Evolutionary conservation across 306 rosid species (phyloP).

Genomic region (Malus sieversii): DNA sequence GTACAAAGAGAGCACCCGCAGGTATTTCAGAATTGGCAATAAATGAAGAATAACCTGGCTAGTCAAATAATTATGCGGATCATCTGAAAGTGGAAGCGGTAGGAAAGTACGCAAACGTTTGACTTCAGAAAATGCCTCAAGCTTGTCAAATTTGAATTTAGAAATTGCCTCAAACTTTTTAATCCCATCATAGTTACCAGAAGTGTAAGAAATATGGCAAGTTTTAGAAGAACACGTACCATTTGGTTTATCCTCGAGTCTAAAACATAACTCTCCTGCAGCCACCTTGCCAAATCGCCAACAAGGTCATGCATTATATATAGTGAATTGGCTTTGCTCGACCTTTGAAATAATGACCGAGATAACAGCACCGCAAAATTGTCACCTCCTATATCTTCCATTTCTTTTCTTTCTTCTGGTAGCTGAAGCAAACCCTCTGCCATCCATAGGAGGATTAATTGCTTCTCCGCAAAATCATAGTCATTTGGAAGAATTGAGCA

Average conservation of each 20-base stretch:
- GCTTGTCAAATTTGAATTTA: neutral
- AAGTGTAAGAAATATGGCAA: slow-evolving; percentile 22
- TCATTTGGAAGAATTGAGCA: slow-evolving; percentile 22
- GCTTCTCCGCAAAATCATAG: neutral
- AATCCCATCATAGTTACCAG: neutral
- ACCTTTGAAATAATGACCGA: slow-evolving; percentile 22
- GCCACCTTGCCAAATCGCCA: slow-evolving; percentile 25
- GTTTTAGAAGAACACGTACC: neutral
- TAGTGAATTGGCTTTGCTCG: neutral
- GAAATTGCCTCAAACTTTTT: neutral
- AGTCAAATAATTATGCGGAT: neutral
- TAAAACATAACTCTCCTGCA: neutral
- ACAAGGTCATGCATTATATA: slow-evolving; percentile 39
- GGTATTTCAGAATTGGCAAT: neutral
- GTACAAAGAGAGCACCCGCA: slow-evolving; percentile 17
- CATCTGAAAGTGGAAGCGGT: neutral
- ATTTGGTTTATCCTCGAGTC: neutral
- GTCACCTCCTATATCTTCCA: slow-evolving; percentile 17
- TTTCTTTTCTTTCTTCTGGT: neutral
- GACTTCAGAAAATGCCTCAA: no score
- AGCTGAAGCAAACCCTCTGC: slow-evolving; percentile 23
- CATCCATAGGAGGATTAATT: slow-evolving; percentile 26
- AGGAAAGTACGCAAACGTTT: no score
- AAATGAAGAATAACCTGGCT: neutral
- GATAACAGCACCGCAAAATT: slow-evolving; percentile 13